Evolutionary conservation across 2,329 filamentous ascomycete genomes (phyloP).

Genomic region (Fusarium equiseti): DNA sequence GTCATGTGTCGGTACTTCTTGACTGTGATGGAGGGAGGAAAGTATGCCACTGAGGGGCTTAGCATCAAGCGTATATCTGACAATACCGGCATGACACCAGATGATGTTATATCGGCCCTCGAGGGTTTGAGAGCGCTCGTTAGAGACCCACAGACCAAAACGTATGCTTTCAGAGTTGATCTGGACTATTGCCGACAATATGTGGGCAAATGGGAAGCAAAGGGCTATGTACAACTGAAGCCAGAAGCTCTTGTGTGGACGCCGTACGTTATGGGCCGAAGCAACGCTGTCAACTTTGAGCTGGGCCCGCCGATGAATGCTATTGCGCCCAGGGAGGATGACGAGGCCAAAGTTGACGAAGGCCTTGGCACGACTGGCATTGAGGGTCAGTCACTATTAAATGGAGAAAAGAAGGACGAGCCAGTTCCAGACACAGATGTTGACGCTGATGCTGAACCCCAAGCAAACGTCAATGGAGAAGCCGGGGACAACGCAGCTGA

Average conservation of each 20-base stretch:
- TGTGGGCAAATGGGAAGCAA: slow-evolving; percentile 88
- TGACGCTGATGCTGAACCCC: not conserved
- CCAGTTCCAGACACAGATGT: slow-evolving; percentile 11
- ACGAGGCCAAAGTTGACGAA: slow-evolving; percentile 61
- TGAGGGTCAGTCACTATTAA: slow-evolving; percentile 37
- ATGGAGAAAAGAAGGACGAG: slow-evolving; percentile 40
- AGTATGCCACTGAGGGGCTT: slow-evolving; percentile 60
- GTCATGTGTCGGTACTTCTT: slow-evolving; percentile 88
- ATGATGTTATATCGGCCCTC: slow-evolving; percentile 94
- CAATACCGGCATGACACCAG: slow-evolving; percentile 92
- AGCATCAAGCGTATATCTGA: slow-evolving; percentile 80
- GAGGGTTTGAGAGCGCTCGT: slow-evolving; percentile 92
- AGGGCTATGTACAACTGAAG: slow-evolving; percentile 88
- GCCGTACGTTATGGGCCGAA: slow-evolving; percentile 94
- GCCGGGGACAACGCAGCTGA: slow-evolving; percentile 17
- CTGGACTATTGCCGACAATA: slow-evolving; percentile 87
- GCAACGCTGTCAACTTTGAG: slow-evolving; percentile 84
- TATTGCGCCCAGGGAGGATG: slow-evolving; percentile 87
- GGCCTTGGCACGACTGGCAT: slow-evolving; percentile 39
- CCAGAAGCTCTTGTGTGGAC: slow-evolving; percentile 89
- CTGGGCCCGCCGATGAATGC: slow-evolving; percentile 84
- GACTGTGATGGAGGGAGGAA: slow-evolving; percentile 53
- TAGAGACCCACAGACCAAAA: slow-evolving; percentile 86
- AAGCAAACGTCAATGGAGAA: slow-evolving; percentile 7
- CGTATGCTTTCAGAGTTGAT: slow-evolving; percentile 91